Base-by-base conservation (phyloP, 192 early-diverging fungal genomes). In the Linnemannia hyalina region DNA sequence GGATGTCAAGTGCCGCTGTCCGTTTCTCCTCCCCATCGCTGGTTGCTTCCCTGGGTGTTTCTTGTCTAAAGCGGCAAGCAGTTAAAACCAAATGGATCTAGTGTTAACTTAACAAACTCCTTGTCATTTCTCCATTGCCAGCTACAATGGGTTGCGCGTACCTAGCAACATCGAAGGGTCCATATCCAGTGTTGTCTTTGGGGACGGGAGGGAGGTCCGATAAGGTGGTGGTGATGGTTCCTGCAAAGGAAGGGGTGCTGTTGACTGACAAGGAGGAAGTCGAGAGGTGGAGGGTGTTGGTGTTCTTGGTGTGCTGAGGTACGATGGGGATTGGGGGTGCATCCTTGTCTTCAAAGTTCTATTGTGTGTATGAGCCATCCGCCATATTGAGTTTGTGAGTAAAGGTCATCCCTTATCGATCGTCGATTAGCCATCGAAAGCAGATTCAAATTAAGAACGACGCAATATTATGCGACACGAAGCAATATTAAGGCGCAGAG, bases 271-370 rank as follows among this genome's bases (percentile, higher is more conserved):
- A 15, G 3, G 78, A 72, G 26, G 72, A 72, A 15, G 68, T 13
- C 26, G 73, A 42, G 6, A 40, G n/a, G 11, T 73, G 70, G 15
- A 52, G 6, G 15, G 74, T 55, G 69, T 68, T 81, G 20, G 26
- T 1, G 65, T 73, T 75, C 20, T 20, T 79, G 15, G 49, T 52
- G 60, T 70, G 46, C n/a, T 49, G 41, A 11, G 76, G 77, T 18
- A 83, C 41, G 15, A 23, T 44, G 16, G 82, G 82, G 20, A 63
- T 83, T 26, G 82, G 82, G 23, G 82, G 82, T 46, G 82, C 82
- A 35, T 83, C 82, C 36, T 79, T 83, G 57, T 83, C 82, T 35
- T 83, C 82, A 75, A 83, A 83, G 57, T 74, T 83, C 82, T 83
- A 73, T 49, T 63, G 36, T 3, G 11, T 16, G 2, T 20, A 29